Base-by-base conservation (phyloP, 495 filamentous ascomycete genomes). In the Penicillium herquei region DNA sequence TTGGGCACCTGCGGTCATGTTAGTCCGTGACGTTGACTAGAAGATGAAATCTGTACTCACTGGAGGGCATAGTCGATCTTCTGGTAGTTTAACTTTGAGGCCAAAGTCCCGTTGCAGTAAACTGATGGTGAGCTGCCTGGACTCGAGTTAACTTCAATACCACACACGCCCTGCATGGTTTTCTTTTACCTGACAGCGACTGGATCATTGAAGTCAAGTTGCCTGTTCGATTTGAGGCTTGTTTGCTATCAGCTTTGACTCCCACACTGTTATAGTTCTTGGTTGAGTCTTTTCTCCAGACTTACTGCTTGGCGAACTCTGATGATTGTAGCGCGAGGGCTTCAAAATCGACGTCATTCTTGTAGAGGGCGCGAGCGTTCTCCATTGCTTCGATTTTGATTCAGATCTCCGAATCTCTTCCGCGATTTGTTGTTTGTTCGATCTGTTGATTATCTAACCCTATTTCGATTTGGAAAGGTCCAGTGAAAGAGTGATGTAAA, bases 41-140 rank as follows among this genome's bases (percentile, higher is more conserved):
- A 8, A 46, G 6, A 37, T 37, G 12, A 10, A 1, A 18, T 9
- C 30, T 13, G 14, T 31, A 51, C 81, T 54, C 69, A 95, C 88
- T 18, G 94, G 90, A n/a, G 94, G 94, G 63, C 94, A 98, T 6
- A 98, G 78, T 47, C 94, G 80, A 70, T 95, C 85, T 17, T 79
- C 71, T 0, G 90, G 91, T 0, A 96, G 78, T 12, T 87, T 76
- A 7, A 97, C 75, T 6, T 76, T 58, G 3, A 98, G 65, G 6
- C 79, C 78, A 67, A 97, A 97, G 64, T 97, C 87, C 32, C 78
- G 71, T 57, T 84, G 78, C 18, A 98, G 75, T 7, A 96, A 75
- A 33, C 85, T 87, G 67, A 87, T 91, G 11, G 93, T 92, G 43
- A 98, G 77, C 65, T 91, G 87, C 74, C 84, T 87, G 41, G 31